Evolutionary conservation across 805 yeast genomes (phyloP).

Genomic region (Barnettozyma pratensis): DNA sequence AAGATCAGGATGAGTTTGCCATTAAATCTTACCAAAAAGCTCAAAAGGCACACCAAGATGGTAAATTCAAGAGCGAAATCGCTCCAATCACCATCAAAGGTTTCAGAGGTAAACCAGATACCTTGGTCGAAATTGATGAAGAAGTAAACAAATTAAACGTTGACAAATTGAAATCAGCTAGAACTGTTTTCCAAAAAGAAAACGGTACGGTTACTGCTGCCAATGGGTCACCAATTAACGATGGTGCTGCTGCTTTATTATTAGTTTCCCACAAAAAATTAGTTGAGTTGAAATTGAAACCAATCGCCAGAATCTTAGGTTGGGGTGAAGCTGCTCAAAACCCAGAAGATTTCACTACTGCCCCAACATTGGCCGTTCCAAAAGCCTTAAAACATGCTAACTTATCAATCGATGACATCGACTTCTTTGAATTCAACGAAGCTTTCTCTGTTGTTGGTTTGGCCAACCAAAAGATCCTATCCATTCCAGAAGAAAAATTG

Average conservation of each 20-base stretch:
- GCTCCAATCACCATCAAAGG: constrained; percentile 89
- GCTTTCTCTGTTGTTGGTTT: constrained; percentile 96
- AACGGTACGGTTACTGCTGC: constrained; percentile 97
- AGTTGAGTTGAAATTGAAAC: constrained; percentile 80
- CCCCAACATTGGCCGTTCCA: constrained; percentile 93
- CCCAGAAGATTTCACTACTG: constrained; percentile 93
- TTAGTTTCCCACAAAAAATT: constrained; percentile 82
- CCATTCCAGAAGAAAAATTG: constrained; percentile 59
- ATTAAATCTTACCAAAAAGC: constrained; percentile 82
- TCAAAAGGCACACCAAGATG: constrained; percentile 68
- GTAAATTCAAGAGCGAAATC: constrained; percentile 80
- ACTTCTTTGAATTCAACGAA: constrained; percentile 93
- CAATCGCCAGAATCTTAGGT: constrained; percentile 82
- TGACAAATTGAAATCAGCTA: constrained; percentile 69
- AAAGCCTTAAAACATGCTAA: constrained; percentile 90
- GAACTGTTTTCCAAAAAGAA: constrained; percentile 92
- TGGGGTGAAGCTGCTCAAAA: constrained; percentile 99
- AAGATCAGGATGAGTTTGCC: constrained; percentile 87
- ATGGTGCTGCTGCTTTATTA: constrained; percentile 95
- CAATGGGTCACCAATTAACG: constrained; percentile 93
- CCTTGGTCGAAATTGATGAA: constrained; percentile 70
- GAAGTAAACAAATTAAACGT: constrained; percentile 77
- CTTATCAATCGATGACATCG: constrained; percentile 59
- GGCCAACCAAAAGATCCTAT: constrained; percentile 73
- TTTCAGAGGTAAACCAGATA: constrained; percentile 83